Percentiles rank a stretch among this genome's conserved stretches.
Evolutionary conservation across 192 early-diverging fungal species (phyloP).

Genomic region (Entomortierella parvispora): DNA sequence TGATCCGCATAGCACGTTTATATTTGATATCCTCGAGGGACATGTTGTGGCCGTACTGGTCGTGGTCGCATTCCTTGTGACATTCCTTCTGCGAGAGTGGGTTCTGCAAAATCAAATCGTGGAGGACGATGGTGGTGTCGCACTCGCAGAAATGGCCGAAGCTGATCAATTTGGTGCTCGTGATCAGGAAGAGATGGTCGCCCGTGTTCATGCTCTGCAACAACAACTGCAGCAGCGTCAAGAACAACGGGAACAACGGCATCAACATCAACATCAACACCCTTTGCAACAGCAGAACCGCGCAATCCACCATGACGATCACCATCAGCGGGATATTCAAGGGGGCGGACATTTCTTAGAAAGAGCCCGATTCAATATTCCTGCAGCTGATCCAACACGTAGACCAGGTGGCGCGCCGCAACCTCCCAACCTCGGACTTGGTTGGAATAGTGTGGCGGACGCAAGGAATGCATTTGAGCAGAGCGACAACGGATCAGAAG

Average conservation of each 20-base stretch:
- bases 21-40: slow-evolving; percentile 85
- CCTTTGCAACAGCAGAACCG: too few species aligned
- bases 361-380: slow-evolving; percentile 3
- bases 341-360: not conserved
- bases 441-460: not conserved
- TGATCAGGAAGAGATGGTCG: slow-evolving; percentile 4
- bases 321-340: too few species aligned
- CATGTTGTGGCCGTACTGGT: slow-evolving; percentile 80
- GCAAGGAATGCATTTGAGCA: not conserved
- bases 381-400: not conserved
- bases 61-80: slow-evolving; percentile 80
- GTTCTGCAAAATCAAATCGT: slow-evolving; percentile 72
- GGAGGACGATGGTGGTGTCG: slow-evolving; percentile 17
- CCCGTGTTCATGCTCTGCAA: slow-evolving; percentile 4
- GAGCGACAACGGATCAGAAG: not conserved
- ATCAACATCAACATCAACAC: not conserved
- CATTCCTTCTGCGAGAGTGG: slow-evolving; percentile 91
- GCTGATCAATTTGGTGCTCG: slow-evolving; percentile 9
- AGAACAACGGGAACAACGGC: slow-evolving; percentile 2
- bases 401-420: not conserved
- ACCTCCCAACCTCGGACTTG: not conserved
- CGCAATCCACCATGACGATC: too few species aligned
- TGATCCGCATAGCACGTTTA: slow-evolving; percentile 47
- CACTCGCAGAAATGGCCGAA: slow-evolving; percentile 9
- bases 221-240: slow-evolving; percentile 9